These are phyloP conservation scores for Pascua guehoae DNA, from an alignment of 1,284 basidiomycete species.

Conservation along the genomic window DNA sequence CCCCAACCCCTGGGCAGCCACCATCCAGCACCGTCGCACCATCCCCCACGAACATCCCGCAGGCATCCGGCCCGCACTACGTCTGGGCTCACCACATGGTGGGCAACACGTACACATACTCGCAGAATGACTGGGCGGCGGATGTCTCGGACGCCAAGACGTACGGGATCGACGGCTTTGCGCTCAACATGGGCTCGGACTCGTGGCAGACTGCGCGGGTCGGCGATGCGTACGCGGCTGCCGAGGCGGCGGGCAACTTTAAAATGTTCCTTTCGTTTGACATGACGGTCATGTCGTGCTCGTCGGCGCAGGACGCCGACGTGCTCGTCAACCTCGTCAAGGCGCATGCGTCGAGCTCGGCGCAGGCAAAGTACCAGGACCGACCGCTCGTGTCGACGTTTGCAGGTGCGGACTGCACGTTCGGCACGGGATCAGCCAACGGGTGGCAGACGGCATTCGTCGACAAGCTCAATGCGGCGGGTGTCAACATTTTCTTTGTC, in stretches of 20 bases:
- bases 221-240: slow-evolving; percentile 60
- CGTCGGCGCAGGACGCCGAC: slow-evolving; percentile 54
- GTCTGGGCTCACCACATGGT: slow-evolving; percentile 51
- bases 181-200: slow-evolving; percentile 64
- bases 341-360: slow-evolving; percentile 58
- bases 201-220: slow-evolving; percentile 63
- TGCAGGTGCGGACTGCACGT: slow-evolving; percentile 66
- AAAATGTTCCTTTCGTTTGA: slow-evolving; percentile 63
- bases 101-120: slow-evolving; percentile 47
- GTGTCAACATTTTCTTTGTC: slow-evolving; percentile 39
- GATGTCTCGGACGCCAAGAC: slow-evolving; percentile 46
- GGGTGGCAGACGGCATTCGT: slow-evolving; percentile 31
- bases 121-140: slow-evolving; percentile 36
- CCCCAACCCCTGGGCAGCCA: neutral
- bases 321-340: slow-evolving; percentile 60
- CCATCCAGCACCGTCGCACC: neutral
- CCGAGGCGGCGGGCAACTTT: slow-evolving; percentile 54
- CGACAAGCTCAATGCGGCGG: slow-evolving; percentile 11
- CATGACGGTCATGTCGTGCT: slow-evolving; percentile 54
- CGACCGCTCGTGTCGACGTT: slow-evolving; percentile 71
- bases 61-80: slow-evolving; percentile 26
- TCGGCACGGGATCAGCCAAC: slow-evolving; percentile 55
- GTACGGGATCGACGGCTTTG: slow-evolving; percentile 59
- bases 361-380: slow-evolving; percentile 59
- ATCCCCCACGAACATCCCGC: slow-evolving; percentile 14